Evolutionary conservation across 2,329 filamentous ascomycete species (phyloP).

Genomic region (Teratosphaeria nubilosa): DNA sequence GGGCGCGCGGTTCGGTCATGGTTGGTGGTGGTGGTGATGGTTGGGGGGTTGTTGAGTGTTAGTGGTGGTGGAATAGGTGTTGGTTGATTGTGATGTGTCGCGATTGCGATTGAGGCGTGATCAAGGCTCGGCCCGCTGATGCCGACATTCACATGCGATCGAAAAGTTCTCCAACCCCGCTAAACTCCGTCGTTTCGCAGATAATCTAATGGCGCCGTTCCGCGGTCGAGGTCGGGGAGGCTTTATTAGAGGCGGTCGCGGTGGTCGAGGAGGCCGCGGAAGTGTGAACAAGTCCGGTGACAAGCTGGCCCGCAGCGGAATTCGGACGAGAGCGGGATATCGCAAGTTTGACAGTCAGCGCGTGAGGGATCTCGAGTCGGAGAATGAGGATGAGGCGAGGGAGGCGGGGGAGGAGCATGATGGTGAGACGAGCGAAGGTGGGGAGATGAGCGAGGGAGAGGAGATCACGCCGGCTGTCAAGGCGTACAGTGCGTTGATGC

Average conservation of each 20-base stretch:
- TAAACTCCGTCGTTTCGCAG: background rate
- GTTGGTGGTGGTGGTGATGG: background rate
- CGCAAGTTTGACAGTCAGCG: conserved; percentile 26
- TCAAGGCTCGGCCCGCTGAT: background rate
- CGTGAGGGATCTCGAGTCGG: conserved; percentile 22
- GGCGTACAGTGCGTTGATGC: conserved; percentile 48
- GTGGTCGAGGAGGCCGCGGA: conserved; percentile 19
- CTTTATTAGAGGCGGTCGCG: conserved; percentile 18
- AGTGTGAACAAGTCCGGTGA: conserved; percentile 10
- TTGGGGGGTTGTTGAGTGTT: background rate
- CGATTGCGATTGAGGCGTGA: background rate
- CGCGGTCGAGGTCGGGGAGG: conserved; percentile 21
- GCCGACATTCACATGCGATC: background rate
- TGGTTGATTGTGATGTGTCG: background rate
- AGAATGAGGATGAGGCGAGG: background rate
- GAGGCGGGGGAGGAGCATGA: conserved; percentile 13
- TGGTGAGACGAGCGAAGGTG: conserved; percentile 8
- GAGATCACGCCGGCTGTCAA: conserved; percentile 17
- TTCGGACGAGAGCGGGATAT: conserved; percentile 23
- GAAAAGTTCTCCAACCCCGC: conserved; percentile 1
- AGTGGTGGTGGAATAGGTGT: background rate
- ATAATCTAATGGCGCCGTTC: conserved; percentile 15
- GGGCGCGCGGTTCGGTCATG: conserved; percentile 42
- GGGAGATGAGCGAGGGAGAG: conserved; percentile 17
- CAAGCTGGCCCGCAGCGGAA: conserved; percentile 23